phyloP scores from a whole-genome alignment of 2,329 filamentous ascomycete species.

The Exophiala viscosa region DNA sequence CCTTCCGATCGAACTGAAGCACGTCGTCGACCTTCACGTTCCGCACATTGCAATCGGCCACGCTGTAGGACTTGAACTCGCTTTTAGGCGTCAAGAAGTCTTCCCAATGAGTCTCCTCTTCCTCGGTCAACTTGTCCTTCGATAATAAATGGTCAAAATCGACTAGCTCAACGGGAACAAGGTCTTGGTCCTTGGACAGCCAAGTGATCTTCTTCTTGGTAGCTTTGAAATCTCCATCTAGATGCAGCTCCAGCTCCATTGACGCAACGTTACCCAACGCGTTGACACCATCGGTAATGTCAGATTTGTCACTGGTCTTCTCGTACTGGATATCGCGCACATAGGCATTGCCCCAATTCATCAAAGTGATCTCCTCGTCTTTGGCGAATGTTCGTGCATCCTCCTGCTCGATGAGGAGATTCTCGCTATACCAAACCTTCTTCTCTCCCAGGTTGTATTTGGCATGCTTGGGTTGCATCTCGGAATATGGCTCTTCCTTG shows the following conservation, averaged over 20 bases:
- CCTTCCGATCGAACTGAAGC: conserved; percentile 82
- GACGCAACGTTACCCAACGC: conserved; percentile 54
- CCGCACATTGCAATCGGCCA: conserved; percentile 71
- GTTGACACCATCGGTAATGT: conserved; percentile 25
- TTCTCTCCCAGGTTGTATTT: conserved; percentile 35
- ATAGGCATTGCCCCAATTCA: conserved; percentile 34
- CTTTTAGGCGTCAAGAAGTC: conserved; percentile 72
- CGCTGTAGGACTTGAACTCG: conserved; percentile 64
- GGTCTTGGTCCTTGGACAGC: conserved; percentile 69
- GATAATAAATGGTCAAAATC: conserved; percentile 95
- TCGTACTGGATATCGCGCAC: conserved; percentile 26
- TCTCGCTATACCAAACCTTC: conserved; percentile 32
- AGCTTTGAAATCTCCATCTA: conserved; percentile 81
- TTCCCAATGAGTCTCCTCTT: conserved; percentile 70
- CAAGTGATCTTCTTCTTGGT: conserved; percentile 90
- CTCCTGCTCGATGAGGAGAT: conserved; percentile 33
- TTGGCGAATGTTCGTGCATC: conserved; percentile 33
- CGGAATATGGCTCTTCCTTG: conserved; percentile 45
- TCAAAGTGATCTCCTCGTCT: conserved; percentile 35
- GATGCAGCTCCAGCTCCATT: conserved; percentile 72
- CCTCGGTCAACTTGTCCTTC: conserved; percentile 81
- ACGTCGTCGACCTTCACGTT: conserved; percentile 76
- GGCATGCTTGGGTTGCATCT: conserved; percentile 33
- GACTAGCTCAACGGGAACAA: conserved; percentile 77
- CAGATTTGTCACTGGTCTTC: conserved; percentile 17